Conservation (phyloP, 176 grass and related monocot species). For the Rhynchospora tenuis region DNA sequence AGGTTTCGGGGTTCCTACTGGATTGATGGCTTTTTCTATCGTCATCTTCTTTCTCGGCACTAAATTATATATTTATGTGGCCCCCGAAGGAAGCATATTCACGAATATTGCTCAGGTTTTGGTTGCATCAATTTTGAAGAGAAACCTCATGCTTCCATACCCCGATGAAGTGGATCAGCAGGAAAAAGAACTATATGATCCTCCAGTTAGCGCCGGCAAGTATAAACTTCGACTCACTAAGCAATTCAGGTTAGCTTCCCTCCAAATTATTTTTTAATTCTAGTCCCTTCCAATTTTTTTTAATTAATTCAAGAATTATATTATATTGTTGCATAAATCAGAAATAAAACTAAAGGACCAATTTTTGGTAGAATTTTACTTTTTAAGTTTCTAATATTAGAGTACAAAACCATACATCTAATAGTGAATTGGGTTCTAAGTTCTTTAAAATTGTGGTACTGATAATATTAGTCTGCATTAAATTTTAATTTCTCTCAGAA, state of each 20-base stretch:
- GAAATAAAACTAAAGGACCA: background rate
- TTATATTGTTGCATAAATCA: background rate
- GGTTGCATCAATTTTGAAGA: slow-evolving; percentile 44
- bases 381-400: background rate
- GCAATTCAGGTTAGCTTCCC: slow-evolving; percentile 29
- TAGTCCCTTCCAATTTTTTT: background rate
- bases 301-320: background rate
- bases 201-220: slow-evolving; percentile 16
- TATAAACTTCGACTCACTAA: slow-evolving; percentile 55
- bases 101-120: slow-evolving; percentile 40
- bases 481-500: background rate
- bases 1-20: slow-evolving; percentile 53
- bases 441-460: background rate
- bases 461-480: background rate
- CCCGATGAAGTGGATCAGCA: slow-evolving; percentile 40
- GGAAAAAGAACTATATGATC: slow-evolving; percentile 46
- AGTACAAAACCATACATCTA: background rate
- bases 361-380: background rate
- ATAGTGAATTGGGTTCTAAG: background rate
- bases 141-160: slow-evolving; percentile 40
- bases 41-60: slow-evolving; percentile 45
- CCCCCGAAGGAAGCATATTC: slow-evolving; percentile 54
- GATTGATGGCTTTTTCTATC: slow-evolving; percentile 37
- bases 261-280: background rate
- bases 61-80: slow-evolving; percentile 47